A percentile compares a stretch with the other conserved stretches of the same genome.
Evolutionary conservation across 352 stramenopile species (phyloP).

Genomic region (Pythium chondricola): DNA sequence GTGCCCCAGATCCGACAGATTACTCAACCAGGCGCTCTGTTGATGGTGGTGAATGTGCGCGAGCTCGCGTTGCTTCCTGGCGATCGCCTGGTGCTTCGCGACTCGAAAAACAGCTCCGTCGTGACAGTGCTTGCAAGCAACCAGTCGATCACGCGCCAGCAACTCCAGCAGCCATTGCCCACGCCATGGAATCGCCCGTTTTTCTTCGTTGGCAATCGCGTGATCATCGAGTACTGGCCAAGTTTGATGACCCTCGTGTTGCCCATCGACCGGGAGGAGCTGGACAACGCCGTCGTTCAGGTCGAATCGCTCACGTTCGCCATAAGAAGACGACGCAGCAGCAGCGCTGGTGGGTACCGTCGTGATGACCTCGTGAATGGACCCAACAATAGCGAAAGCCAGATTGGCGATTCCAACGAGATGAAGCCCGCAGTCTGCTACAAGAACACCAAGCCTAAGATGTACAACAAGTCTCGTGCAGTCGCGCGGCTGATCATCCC

Average conservation of each 20-base stretch:
- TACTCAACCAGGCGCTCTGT: slow-evolving; percentile 13
- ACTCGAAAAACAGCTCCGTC: neutral
- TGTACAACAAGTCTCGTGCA: slow-evolving; percentile 46
- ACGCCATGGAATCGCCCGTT: slow-evolving; percentile 38
- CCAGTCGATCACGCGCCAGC: slow-evolving; percentile 7
- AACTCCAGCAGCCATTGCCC: slow-evolving; percentile 4
- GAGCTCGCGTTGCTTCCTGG: slow-evolving; percentile 21
- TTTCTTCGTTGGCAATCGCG: slow-evolving; percentile 26
- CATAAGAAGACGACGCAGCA: neutral
- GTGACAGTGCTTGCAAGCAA: slow-evolving; percentile 15
- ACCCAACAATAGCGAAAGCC: slow-evolving; percentile 28
- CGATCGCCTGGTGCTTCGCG: slow-evolving; percentile 18
- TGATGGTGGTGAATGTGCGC: slow-evolving; percentile 21
- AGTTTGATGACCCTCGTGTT: slow-evolving; percentile 41
- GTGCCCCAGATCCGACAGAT: slow-evolving; percentile 18
- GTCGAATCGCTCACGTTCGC: slow-evolving; percentile 42
- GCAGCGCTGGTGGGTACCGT: no score
- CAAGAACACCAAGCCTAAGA: slow-evolving; percentile 35
- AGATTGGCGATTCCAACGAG: slow-evolving; percentile 34
- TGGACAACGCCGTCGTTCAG: slow-evolving; percentile 20
- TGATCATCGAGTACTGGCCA: slow-evolving; percentile 48
- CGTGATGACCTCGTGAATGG: slow-evolving; percentile 1
- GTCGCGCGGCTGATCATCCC: slow-evolving; percentile 53
- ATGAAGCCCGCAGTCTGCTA: slow-evolving; percentile 56
- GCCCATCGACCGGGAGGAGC: slow-evolving; percentile 19